Base-by-base conservation (phyloP, 805 yeast species). In the Candida anglica region DNA sequence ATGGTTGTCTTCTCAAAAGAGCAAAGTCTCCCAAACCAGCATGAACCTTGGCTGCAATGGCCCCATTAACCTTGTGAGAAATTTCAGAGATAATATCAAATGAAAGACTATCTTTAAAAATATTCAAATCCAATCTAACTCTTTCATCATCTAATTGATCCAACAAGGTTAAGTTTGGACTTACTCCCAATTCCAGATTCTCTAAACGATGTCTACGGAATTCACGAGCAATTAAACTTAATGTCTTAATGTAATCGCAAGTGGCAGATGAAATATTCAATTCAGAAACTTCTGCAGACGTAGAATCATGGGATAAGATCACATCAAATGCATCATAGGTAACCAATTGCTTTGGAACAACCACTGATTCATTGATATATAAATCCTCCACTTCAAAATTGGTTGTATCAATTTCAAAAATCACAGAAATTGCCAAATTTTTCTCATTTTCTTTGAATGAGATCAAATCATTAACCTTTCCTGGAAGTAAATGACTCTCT, bases 101-200 rank as follows among this genome's bases (percentile, higher is more conserved):
- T 0, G 85, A 76, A 10, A 66, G 56, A 30, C 73, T 69, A 24
- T 74, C 70, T 39, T 82, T 79, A 56, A 82, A 85, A 15, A 87
- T 73, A 51, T 87, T 87, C 53, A 86, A 66, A 43, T 78, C 75
- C 34, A 84, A 72, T 30, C 80, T 73, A 8, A 81, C 86, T 42
- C 75, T 78, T 47, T 88, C 96, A 50, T 89, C 96, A 56, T 89
- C 97, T 37, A 87, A 60, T 47, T 80, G 86, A 50, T 84, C 86
- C 45, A 88, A 66, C 29, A 89, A 62, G 1, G 89, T 76, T 43
- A 87, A 64, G 21, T 69, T 63, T 3, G 79, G 75, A 13, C 62
- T 54, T 22, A 69, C 70, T 9, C 69, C 75, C 30, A 78, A 60
- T 3, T 59, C 51, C 4, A 63, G 52, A 43, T 78, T 75, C 30